Conservation (phyloP, 495 filamentous ascomycete species). For the Chlorociboria aeruginascens region DNA sequence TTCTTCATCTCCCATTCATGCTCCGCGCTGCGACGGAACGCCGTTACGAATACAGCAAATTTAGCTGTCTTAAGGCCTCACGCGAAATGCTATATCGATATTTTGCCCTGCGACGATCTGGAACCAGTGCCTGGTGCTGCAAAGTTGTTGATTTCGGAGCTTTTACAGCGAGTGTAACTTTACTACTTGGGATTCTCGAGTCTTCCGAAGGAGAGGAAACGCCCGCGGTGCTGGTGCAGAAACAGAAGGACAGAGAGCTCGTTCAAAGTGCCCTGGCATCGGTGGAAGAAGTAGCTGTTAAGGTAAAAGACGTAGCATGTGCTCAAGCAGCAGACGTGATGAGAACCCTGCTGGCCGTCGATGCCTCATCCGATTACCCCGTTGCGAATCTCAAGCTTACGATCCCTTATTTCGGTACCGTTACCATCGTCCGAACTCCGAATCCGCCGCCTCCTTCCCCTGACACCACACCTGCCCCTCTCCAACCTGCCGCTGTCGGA, state of each 20-base stretch:
- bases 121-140: slow-evolving; percentile 26
- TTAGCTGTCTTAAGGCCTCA: slow-evolving; percentile 27
- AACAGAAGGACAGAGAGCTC: slow-evolving; percentile 23
- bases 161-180: slow-evolving; percentile 32
- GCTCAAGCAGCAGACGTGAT: slow-evolving; percentile 30
- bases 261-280: slow-evolving; percentile 20
- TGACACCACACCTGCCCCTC: neutral
- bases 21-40: slow-evolving; percentile 29
- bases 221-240: slow-evolving; percentile 13
- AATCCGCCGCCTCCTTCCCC: neutral
- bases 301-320: slow-evolving; percentile 27
- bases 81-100: slow-evolving; percentile 30
- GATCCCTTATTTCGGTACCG: slow-evolving; percentile 34
- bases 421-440: slow-evolving; percentile 25
- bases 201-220: neutral
- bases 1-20: slow-evolving; percentile 37
- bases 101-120: slow-evolving; percentile 24
- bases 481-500: neutral
- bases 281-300: slow-evolving; percentile 25
- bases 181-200: slow-evolving; percentile 28
- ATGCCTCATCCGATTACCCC: neutral
- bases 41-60: slow-evolving; percentile 37
- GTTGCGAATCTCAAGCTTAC: slow-evolving; percentile 24
- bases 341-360: slow-evolving; percentile 29
- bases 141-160: slow-evolving; percentile 34